These are phyloP conservation scores for Colletotrichum navitas DNA, from an alignment of 2,329 filamentous ascomycete species.

Conservation along the genomic window DNA sequence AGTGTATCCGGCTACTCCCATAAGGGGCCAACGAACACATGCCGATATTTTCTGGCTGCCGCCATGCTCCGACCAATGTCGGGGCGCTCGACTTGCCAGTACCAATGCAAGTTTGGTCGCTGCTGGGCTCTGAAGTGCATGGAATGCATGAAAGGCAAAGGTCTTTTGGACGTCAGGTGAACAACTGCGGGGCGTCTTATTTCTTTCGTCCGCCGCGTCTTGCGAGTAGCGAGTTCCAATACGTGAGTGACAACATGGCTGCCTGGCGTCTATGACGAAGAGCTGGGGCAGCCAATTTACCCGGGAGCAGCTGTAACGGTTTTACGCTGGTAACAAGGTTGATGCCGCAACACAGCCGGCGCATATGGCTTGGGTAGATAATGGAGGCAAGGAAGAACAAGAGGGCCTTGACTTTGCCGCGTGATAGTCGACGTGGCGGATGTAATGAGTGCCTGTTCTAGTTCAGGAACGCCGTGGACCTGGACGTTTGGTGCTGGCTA, in stretches of 20 bases:
- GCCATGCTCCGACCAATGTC: conserved; percentile 17
- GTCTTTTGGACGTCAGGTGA: conserved; percentile 25
- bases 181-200: conserved; percentile 31
- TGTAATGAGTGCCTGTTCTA: neutral
- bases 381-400: neutral
- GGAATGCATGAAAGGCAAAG: conserved; percentile 7
- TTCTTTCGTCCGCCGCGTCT: conserved; percentile 10
- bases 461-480: conserved; percentile 10
- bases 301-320: conserved; percentile 5
- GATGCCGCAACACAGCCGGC: neutral
- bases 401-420: neutral
- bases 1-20: conserved; percentile 26
- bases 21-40: neutral
- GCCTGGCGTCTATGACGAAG: neutral
- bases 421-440: conserved; percentile 6
- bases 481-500: conserved; percentile 8
- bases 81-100: conserved; percentile 9
- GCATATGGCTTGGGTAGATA: neutral
- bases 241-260: conserved; percentile 4
- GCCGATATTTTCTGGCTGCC: conserved; percentile 19
- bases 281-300: conserved; percentile 14
- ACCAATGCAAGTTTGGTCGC: conserved; percentile 9
- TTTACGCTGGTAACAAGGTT: conserved; percentile 10
- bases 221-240: neutral
- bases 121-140: conserved; percentile 26